Evolutionary conservation across 257 asterid species (phyloP).

Genomic region (Salvia miltiorrhiza): DNA sequence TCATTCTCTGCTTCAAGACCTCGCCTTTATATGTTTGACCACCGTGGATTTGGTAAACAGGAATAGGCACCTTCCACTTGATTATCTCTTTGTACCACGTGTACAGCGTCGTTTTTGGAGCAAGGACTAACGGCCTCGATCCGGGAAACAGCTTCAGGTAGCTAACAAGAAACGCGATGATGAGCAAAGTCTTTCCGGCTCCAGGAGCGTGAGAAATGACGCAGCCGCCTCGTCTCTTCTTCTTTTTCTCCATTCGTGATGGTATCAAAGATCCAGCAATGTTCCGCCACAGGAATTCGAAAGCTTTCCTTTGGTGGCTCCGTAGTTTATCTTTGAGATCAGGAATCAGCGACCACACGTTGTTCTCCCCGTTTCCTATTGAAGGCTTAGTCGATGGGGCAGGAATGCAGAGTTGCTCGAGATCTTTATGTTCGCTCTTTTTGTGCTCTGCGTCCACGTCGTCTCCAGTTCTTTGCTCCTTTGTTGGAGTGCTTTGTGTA

Average conservation of each 20-base stretch:
- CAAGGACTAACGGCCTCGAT: constrained; percentile 89
- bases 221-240: constrained; percentile 81
- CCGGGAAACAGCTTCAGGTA: constrained; percentile 90
- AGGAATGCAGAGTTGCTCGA: constrained; percentile 50
- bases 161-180: constrained; percentile 88
- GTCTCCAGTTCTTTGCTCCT: constrained; percentile 61
- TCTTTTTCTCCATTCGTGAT: constrained; percentile 60
- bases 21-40: constrained; percentile 97
- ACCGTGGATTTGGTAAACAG: constrained; percentile 96
- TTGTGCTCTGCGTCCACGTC: constrained; percentile 38
- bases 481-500: constrained; percentile 28
- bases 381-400: constrained; percentile 47
- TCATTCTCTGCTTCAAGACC: constrained; percentile 82
- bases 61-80: constrained; percentile 94
- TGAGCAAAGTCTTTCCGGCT: constrained; percentile 91
- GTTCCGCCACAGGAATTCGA: constrained; percentile 91
- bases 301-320: constrained; percentile 47
- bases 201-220: constrained; percentile 97
- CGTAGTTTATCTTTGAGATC: constrained; percentile 46
- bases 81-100: constrained; percentile 97
- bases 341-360: constrained; percentile 92
- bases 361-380: constrained; percentile 44
- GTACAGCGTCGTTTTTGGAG: constrained; percentile 90
- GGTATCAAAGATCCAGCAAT: constrained; percentile 87
- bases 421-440: constrained; percentile 35